A percentile compares a stretch with the other conserved stretches of the same genome.
These are phyloP conservation scores for Colletotrichum chrysophilum DNA, from an alignment of 2,329 filamentous ascomycete species.

Conservation along the genomic window DNA sequence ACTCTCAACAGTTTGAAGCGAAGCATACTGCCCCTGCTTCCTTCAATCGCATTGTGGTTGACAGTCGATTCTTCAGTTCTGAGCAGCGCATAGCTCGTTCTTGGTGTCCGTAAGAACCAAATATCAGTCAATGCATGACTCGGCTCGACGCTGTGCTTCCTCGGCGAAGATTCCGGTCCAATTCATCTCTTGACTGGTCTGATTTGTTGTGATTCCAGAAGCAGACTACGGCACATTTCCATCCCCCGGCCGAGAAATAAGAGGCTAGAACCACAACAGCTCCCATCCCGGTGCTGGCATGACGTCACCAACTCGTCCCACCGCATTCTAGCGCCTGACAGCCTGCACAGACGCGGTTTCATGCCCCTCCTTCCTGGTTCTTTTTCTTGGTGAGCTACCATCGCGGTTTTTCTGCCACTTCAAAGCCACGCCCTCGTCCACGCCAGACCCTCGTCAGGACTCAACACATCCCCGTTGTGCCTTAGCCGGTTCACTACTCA, in stretches of 20 bases:
- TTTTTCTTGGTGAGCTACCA: too few relatives aligned
- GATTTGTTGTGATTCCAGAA: not conserved
- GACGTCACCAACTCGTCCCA: slow-evolving; percentile 1
- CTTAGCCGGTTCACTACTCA: too few relatives aligned
- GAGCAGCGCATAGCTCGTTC: not conserved
- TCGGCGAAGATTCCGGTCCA: not conserved
- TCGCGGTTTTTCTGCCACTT: too few relatives aligned
- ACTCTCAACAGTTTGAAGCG: not conserved
- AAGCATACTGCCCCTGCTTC: not conserved
- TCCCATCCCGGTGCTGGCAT: not conserved
- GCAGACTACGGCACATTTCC: not conserved
- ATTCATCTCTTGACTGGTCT: not conserved
- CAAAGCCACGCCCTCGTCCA: too few relatives aligned
- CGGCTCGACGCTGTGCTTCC: not conserved
- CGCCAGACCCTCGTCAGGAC: too few relatives aligned
- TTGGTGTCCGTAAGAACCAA: not conserved
- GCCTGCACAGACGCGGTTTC: slow-evolving; percentile 11
- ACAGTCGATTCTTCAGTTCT: not conserved
- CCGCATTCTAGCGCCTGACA: not conserved
- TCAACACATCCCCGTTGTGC: too few relatives aligned
- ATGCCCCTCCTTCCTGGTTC: not conserved
- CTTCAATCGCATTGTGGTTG: too few relatives aligned
- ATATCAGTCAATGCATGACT: not conserved
- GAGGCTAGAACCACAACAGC: slow-evolving; percentile 8
- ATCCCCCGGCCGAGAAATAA: not conserved